Conservation (phyloP, 2,329 filamentous ascomycete species). For the Diplodia intermedia region DNA sequence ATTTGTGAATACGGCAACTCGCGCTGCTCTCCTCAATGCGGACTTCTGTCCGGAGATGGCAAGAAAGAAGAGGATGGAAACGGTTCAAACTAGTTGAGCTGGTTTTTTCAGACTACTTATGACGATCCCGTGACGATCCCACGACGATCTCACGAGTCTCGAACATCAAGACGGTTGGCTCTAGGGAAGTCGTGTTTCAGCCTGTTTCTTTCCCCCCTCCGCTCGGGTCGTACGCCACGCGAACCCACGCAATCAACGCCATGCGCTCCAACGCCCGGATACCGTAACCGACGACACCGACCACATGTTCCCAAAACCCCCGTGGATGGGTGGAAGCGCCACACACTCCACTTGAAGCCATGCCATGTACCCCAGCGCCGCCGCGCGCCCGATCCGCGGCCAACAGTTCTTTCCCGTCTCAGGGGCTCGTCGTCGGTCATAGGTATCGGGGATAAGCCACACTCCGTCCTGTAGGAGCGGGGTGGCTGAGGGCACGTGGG, state of each 20-base stretch:
- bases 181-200: not conserved
- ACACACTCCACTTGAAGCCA: too few relatives aligned
- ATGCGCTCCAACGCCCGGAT: not conserved
- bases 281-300: not conserved
- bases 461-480: not conserved
- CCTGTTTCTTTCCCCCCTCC: not conserved
- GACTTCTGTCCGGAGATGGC: not conserved
- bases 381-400: too few relatives aligned
- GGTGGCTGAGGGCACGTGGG: not conserved
- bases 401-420: not conserved
- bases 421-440: too few relatives aligned
- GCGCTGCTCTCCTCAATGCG: not conserved
- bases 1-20: not conserved
- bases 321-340: not conserved
- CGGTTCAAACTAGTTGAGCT: not conserved
- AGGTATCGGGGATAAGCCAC: not conserved
- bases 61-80: not conserved
- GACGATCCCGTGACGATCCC: too few relatives aligned
- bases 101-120: not conserved
- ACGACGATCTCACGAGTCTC: not conserved
- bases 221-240: too few relatives aligned
- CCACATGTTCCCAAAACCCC: not conserved
- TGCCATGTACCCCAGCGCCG: too few relatives aligned
- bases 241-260: not conserved
- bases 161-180: not conserved